A percentile compares a stretch with the other conserved stretches of the same genome.
These are phyloP conservation scores for Phytophthora cactorum DNA, from an alignment of 352 stramenopile species.

Conservation along the genomic window DNA sequence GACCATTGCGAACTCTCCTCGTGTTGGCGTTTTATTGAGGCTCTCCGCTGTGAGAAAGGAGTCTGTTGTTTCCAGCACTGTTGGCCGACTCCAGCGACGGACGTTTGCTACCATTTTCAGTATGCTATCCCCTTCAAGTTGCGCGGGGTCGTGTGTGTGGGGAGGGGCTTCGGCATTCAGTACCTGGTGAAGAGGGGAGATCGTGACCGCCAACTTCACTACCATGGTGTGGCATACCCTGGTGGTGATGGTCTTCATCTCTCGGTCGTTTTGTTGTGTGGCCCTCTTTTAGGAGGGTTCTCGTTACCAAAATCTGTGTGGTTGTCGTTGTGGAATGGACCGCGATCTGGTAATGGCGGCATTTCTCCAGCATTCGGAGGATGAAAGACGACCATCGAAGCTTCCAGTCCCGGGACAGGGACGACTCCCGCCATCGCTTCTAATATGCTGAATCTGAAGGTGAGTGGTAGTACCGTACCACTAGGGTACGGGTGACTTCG, in stretches of 20 bases:
- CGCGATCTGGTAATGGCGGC: not conserved
- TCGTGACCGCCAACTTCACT: not conserved
- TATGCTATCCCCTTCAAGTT: not conserved
- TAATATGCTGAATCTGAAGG: conserved; percentile 1
- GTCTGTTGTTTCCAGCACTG: not conserved
- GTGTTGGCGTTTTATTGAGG: not conserved
- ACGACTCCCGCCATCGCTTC: not conserved
- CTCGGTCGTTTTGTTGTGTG: not conserved
- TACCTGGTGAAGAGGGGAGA: too few relatives aligned
- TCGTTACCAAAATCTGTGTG: not conserved
- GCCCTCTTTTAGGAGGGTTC: not conserved
- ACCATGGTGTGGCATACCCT: not conserved
- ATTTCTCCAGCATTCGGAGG: not conserved
- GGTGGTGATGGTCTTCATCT: not conserved
- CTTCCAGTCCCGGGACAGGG: too few relatives aligned
- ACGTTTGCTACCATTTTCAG: not conserved
- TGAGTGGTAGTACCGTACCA: not conserved
- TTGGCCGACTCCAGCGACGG: not conserved
- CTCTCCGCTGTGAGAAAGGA: not conserved
- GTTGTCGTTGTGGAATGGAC: not conserved
- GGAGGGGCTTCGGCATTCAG: too few relatives aligned
- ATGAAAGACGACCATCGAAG: too few relatives aligned
- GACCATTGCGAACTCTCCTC: not conserved
- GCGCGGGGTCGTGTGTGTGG: too few relatives aligned
- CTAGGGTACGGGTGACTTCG: too few relatives aligned